Percentiles rank a stretch among this genome's conserved stretches.
These are phyloP conservation scores for Polytrichum commune DNA, from an alignment of 225 moss, liverwort and hornwort species.

Conservation along the genomic window DNA sequence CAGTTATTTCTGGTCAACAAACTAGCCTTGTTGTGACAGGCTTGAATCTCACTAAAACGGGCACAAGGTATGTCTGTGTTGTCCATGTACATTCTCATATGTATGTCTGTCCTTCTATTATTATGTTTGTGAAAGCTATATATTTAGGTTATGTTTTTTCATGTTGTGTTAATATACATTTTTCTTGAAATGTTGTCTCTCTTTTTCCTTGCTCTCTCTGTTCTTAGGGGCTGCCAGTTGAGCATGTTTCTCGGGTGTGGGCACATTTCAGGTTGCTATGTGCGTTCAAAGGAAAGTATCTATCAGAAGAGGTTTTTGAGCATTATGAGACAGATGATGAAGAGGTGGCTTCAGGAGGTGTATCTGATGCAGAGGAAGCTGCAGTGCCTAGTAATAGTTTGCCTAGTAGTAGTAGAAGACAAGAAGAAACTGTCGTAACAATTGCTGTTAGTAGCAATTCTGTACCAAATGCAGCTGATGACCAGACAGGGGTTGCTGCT, in stretches of 20 bases:
- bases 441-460: neutral
- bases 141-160: too few species aligned
- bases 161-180: too few species aligned
- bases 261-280: conserved; percentile 39
- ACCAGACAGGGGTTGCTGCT: neutral
- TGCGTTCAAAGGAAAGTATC: conserved; percentile 43
- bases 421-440: neutral
- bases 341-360: conserved; percentile 16
- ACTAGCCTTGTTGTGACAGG: conserved; percentile 52
- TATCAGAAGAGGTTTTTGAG: conserved; percentile 13
- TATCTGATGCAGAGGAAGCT: conserved; percentile 6
- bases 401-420: neutral
- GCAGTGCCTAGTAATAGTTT: neutral
- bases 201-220: neutral
- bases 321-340: conserved; percentile 7
- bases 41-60: conserved; percentile 40
- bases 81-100: neutral
- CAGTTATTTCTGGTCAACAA: conserved; percentile 69
- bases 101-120: too few species aligned
- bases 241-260: neutral
- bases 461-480: neutral
- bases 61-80: conserved; percentile 38
- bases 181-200: too few species aligned
- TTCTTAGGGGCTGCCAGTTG: neutral
- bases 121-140: too few species aligned